Base-by-base conservation (phyloP, 2,329 filamentous ascomycete genomes). In the Mariannaea sp. region DNA sequence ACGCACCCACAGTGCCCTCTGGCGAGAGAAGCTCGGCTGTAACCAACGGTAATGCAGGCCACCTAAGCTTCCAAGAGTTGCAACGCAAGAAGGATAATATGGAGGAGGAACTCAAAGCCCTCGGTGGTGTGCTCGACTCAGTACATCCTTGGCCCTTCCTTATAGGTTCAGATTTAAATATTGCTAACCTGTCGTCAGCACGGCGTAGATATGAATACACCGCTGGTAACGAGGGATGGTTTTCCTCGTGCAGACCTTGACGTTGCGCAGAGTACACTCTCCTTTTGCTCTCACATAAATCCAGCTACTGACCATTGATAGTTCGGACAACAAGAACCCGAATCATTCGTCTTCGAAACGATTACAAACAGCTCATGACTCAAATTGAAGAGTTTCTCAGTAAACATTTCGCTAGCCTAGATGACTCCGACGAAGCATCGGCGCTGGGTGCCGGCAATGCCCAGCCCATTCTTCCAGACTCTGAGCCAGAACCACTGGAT, bases 181-280 rank as follows among this genome's bases (percentile, higher is more conserved):
- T 17, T 49, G 22, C 68, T 73, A 39, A 72, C 48, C 8, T 12
- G 12, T 33, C 6, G 9, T 19, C 65, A 97, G 92, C 93, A 97
- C 77, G 86, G 88, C 38, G 93, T 96, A 47, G 87, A 89, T 66
- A 99, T 99, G 94, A 87, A 88, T 65, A 97, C 94, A 7, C 80
- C 85, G 53, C 83, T 99, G 32, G 84, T 91, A 19, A 97, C 93
- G 12, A 83, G 86, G 56, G 94, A 97, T 73, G 94, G 94, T 41
- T 99, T 90, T 70, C 94, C 94, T 26, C 84, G 94, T 69, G 87
- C 90, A 65, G 94, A 99, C 73, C 87, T 99, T 59, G 94, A 99
- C 71, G 89, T 99, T 58, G 88, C 94, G 20, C 93, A 97, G 75
- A 94, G 91, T 94, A 13, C 27, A 26, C 43, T 13, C 9, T 42